Conservation (phyloP, 177 flowering plant genomes). For the Vitis hybrid region DNA sequence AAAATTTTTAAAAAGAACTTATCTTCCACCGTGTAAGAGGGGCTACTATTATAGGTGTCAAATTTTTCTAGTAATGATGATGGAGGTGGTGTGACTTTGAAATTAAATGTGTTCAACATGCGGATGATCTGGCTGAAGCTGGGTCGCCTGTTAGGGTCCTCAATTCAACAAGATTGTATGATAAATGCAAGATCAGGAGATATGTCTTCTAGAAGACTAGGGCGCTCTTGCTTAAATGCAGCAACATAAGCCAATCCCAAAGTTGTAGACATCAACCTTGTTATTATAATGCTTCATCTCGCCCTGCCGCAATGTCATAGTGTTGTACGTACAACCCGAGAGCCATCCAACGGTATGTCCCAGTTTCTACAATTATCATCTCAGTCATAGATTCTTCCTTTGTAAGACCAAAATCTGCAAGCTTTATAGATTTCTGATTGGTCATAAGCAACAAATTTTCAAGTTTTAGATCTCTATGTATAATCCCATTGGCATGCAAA, state of each 20-base stretch:
- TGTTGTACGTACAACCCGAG: conserved; percentile 87
- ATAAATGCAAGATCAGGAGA: conserved; percentile 73
- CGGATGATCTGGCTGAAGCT: conserved; percentile 85
- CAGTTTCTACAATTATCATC: conserved; percentile 99
- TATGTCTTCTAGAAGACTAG: conserved; percentile 62
- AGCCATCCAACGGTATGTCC: conserved; percentile 99
- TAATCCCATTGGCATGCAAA: conserved; percentile 89
- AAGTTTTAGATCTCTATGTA: conserved; percentile 95
- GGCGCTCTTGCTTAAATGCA: conserved; percentile 93
- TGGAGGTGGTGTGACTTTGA: conserved; percentile 51
- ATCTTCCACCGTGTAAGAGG: too few species aligned
- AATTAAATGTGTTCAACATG: conserved; percentile 70
- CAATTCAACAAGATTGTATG: conserved; percentile 90
- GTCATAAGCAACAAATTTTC: conserved; percentile 90
- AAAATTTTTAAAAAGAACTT: too few species aligned
- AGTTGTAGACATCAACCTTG: conserved; percentile 94
- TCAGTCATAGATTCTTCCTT: conserved; percentile 95
- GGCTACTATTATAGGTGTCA: conserved; percentile 17
- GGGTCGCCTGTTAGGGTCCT: conserved; percentile 88
- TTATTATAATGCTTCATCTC: conserved; percentile 97
- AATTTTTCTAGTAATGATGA: conserved; percentile 34
- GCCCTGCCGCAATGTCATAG: conserved; percentile 89
- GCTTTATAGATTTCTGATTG: conserved; percentile 79
- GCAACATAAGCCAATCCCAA: conserved; percentile 99
- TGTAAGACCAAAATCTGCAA: conserved; percentile 97